Evolutionary conservation across 2,329 filamentous ascomycete genomes (phyloP).

Genomic region (Curvularia hawaiiensis): DNA sequence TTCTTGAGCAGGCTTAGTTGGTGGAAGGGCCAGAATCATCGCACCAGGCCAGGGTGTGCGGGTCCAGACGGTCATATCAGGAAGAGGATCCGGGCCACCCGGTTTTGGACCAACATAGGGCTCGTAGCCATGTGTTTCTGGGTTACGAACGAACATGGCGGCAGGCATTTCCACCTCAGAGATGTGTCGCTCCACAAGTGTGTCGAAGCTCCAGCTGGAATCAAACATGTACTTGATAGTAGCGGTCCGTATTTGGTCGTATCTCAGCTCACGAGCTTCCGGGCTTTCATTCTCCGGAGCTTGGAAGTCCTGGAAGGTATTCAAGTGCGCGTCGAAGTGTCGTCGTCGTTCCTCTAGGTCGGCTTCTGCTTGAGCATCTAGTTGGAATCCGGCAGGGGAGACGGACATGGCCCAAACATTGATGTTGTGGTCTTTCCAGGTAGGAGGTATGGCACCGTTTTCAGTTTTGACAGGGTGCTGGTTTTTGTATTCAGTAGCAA

Average conservation of each 20-base stretch:
- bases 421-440: conserved; percentile 77
- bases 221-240: conserved; percentile 81
- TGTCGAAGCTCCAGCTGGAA: conserved; percentile 74
- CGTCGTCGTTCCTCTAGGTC: conserved; percentile 28
- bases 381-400: conserved; percentile 30
- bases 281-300: conserved; percentile 34
- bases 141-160: conserved; percentile 70
- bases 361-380: conserved; percentile 21
- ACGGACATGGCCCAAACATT: conserved; percentile 84
- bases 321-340: conserved; percentile 32
- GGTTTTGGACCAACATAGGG: conserved; percentile 72
- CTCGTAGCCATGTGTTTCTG: conserved; percentile 66
- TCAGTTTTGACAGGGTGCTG: conserved; percentile 32
- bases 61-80: conserved; percentile 73
- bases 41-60: conserved; percentile 81
- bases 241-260: conserved; percentile 61
- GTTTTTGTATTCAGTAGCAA: conserved; percentile 67
- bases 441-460: conserved; percentile 56
- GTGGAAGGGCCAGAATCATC: conserved; percentile 67
- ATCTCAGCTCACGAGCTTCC: conserved; percentile 46
- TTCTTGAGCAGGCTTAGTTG: conserved; percentile 66
- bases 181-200: conserved; percentile 69
- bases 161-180: conserved; percentile 70
- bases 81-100: conserved; percentile 55
- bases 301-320: conserved; percentile 40